Evolutionary conservation across 2,329 filamentous ascomycete species (phyloP), one percentile per base, ranked within the genome.

Genomic region (Ophiostoma sp.): DNA sequence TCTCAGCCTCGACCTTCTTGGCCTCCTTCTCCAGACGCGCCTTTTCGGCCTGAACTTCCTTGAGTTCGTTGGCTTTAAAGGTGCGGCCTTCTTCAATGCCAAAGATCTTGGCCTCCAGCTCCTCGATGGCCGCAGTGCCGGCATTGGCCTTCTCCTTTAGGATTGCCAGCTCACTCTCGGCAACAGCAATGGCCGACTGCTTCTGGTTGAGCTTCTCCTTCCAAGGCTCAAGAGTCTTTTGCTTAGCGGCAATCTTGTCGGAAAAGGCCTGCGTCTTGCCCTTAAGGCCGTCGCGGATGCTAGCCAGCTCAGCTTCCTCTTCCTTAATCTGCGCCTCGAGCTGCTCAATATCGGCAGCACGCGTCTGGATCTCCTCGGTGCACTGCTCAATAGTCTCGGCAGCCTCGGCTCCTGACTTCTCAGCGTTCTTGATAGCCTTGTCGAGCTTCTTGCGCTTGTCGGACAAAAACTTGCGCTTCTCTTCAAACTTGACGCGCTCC

Each of bases 131-230:
- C 31, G 93, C 89, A 8, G 91, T 89, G 4, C 94, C 93, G 41
- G 94, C 90, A 76, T 93, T 97, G 68, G 92, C 92, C 77, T 93
- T 93, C 77, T 99, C 95, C 57, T 88, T 87, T 8, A 99, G 85
- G 71, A 99, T 98, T 72, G 93, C 90, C 74, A 98, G 87, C 79
- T 99, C 94, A 79, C 93, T 97, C 78, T 97, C 92, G 1, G 95
- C 93, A 13, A 99, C 94, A 4, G 94, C 94, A 74, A 97, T 96
- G 3, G 91, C 89, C 0, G 94, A 97, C 77, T 95, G 91, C 79
- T 97, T 98, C 77, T 97, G 90, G 79, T 95, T 97, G 81, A 99
- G 94, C 80, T 95, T 98, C 74, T 93, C 93, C 75, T 90, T 94
- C 95, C 95, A 99, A 0, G 95, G 95, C 80, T 98, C 94, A 13